Percentiles rank a stretch among this genome's conserved stretches.
Conservation (phyloP, 441 rosid species). For the Gossypium schwendimanii region DNA sequence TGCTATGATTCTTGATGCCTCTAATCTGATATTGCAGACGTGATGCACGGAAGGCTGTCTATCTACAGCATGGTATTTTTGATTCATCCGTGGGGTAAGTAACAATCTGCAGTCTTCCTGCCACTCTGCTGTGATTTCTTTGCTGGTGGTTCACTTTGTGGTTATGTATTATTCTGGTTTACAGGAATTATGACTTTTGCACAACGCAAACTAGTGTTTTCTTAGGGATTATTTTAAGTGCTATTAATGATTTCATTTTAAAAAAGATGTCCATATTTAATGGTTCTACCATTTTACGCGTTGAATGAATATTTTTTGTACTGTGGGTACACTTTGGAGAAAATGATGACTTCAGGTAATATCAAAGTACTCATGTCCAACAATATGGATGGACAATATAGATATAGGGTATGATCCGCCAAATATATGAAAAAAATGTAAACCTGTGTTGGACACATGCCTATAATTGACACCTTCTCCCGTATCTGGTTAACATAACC, state of each 20-base stretch:
- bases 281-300: not conserved
- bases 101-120: not conserved
- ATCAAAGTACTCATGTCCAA: not conserved
- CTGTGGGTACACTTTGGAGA: not conserved
- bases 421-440: not conserved
- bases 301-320: not conserved
- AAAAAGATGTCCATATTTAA: not conserved
- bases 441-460: not conserved
- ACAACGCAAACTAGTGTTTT: not conserved
- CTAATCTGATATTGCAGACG: conserved; percentile 46
- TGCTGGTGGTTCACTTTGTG: not conserved
- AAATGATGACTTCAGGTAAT: no score
- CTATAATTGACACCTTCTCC: not conserved
- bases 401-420: not conserved
- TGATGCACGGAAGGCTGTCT: conserved; percentile 85
- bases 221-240: not conserved
- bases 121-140: not conserved
- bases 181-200: not conserved
- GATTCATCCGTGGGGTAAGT: conserved; percentile 97
- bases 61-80: conserved; percentile 82
- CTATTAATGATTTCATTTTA: not conserved
- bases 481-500: not conserved
- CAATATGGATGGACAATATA: not conserved
- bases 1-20: conserved; percentile 25
- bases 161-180: not conserved